Evolutionary conservation across 2,329 filamentous ascomycete species (phyloP).

Genomic region (Remersonia thermophila): DNA sequence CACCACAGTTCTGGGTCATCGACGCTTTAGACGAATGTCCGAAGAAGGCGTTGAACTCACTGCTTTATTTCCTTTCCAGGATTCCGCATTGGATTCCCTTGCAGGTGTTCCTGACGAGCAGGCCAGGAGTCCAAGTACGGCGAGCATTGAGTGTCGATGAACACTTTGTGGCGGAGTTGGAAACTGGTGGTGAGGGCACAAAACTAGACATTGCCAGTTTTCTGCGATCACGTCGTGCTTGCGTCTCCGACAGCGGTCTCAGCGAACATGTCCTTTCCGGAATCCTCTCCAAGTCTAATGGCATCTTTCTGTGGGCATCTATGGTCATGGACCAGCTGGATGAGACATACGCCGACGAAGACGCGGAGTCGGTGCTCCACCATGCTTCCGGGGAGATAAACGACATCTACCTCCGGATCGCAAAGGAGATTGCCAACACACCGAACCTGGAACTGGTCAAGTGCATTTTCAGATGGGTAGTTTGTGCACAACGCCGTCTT

Average conservation of each 20-base stretch:
- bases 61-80: conserved; percentile 8
- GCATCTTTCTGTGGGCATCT: conserved; percentile 17
- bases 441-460: conserved; percentile 18
- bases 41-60: neutral
- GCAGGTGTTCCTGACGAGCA: conserved; percentile 10
- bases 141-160: conserved; percentile 4
- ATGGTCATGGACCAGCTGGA: conserved; percentile 11
- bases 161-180: neutral
- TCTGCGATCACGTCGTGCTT: conserved; percentile 3
- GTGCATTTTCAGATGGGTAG: conserved; percentile 24
- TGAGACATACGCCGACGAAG: conserved; percentile 11
- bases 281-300: conserved; percentile 12
- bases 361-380: conserved; percentile 11
- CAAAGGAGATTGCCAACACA: conserved; percentile 11
- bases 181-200: conserved; percentile 4
- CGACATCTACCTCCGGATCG: conserved; percentile 12
- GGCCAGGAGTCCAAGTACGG: conserved; percentile 6
- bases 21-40: conserved; percentile 14
- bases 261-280: conserved; percentile 4
- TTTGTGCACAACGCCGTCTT: conserved; percentile 22
- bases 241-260: neutral
- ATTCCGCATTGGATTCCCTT: conserved; percentile 2
- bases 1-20: conserved; percentile 14
- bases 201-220: conserved; percentile 10
- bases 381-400: conserved; percentile 14